Conservation (phyloP, 176 grass and related monocot species). For the Areca catechu region DNA sequence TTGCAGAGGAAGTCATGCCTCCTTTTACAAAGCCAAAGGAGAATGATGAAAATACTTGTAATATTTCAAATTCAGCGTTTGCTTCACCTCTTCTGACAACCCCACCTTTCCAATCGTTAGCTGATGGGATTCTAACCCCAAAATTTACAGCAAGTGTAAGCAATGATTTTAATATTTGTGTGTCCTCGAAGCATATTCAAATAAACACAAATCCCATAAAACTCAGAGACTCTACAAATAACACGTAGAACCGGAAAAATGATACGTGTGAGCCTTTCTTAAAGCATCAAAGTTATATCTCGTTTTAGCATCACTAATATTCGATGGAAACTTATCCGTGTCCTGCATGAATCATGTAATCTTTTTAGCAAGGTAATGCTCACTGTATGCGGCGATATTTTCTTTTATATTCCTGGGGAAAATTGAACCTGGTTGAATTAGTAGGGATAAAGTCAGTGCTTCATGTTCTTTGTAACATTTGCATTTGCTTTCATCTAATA, state of each 20-base stretch:
- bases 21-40: slow-evolving; percentile 24
- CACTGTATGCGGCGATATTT: too few species aligned
- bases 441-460: too few species aligned
- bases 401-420: too few species aligned
- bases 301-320: background rate
- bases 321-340: background rate
- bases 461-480: too few species aligned
- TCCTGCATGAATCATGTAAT: background rate
- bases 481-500: background rate
- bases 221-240: too few species aligned
- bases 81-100: slow-evolving; percentile 62
- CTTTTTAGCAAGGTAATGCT: too few species aligned
- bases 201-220: too few species aligned
- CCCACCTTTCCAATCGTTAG: slow-evolving; percentile 49
- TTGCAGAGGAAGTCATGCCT: slow-evolving; percentile 25
- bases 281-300: background rate
- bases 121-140: slow-evolving; percentile 60
- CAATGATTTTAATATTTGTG: background rate
- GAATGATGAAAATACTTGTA: slow-evolving; percentile 8
- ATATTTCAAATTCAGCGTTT: slow-evolving; percentile 33
- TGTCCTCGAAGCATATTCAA: too few species aligned
- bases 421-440: too few species aligned
- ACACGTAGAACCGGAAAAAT: too few species aligned
- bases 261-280: too few species aligned
- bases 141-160: slow-evolving; percentile 96